Evolutionary conservation across 768 basidiomycete genomes (phyloP).

Genomic region (Lactifluus pinguis): DNA sequence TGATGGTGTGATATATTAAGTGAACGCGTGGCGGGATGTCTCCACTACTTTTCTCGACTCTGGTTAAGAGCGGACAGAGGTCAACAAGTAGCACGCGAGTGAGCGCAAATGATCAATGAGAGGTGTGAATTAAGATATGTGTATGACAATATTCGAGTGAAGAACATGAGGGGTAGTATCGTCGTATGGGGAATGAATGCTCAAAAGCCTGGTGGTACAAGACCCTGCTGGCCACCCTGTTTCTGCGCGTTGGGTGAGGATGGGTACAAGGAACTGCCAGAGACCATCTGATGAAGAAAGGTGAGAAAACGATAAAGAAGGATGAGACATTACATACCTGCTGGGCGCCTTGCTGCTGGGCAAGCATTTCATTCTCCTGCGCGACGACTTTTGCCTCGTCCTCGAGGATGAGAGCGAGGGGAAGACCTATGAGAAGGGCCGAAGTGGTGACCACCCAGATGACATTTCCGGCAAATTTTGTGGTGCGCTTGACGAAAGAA

Average conservation of each 20-base stretch:
- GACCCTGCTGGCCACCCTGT: constrained; percentile 15
- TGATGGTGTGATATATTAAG: too few species aligned
- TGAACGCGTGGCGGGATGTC: too few species aligned
- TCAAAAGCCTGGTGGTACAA: constrained; percentile 20
- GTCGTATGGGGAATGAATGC: neutral
- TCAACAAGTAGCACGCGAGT: too few species aligned
- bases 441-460: constrained; percentile 95
- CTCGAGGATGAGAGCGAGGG: constrained; percentile 86
- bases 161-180: neutral
- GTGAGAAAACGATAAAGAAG: neutral
- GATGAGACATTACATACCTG: constrained; percentile 41
- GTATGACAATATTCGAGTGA: neutral
- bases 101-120: neutral
- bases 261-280: constrained; percentile 17
- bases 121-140: neutral
- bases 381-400: constrained; percentile 92
- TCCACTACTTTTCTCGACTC: too few species aligned
- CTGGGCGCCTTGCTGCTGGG: constrained; percentile 88
- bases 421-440: constrained; percentile 87
- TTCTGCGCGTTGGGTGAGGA: constrained; percentile 10
- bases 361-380: constrained; percentile 90
- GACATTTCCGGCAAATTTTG: constrained; percentile 73
- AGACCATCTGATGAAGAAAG: constrained; percentile 10
- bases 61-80: too few species aligned
- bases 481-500: constrained; percentile 53